Evolutionary conservation across 2,329 filamentous ascomycete species (phyloP), one percentile per base, ranked within the genome.

Genomic region (Proliferodiscus dingleyae): DNA sequence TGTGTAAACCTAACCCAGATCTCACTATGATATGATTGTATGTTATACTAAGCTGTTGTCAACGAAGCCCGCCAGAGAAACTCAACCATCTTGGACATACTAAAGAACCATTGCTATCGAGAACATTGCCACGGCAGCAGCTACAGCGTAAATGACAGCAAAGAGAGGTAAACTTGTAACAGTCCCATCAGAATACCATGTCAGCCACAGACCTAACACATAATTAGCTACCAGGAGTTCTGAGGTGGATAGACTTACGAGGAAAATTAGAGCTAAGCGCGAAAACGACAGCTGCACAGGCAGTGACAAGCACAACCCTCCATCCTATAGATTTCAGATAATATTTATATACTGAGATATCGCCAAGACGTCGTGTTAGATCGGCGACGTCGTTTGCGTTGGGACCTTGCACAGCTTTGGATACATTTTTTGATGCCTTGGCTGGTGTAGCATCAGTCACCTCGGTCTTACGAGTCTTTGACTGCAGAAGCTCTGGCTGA

Each of bases 321-420:
- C 49, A 56, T 1, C 51, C 49, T 5, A 56, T 49, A 15, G 55
- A 49, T 22, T 37, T 23, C 18, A 58, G 36, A 24, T 60, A 55
- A 30, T 56, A 61, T 15, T 41, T 58, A 33, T 61, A 61, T 3
- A 60, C 50, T n/a, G 48, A 40, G 3, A 41, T 4, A 24, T 53
- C 50, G n/a, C 50, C 50, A n/a, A 45, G 45, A 30, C 37, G 37
- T 29, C 51, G 28, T 11, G 37, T 43, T 13, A 53, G 23, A 19
- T 52, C 50, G 7, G 23, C 41, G 26, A 60, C 52, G 8, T 67
- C 59, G 0, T 73, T 77, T 28, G 59, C 49, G 34, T 28, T 24
- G 9, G 22, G 22, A 9, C 37, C 24, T 9, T 16, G 22, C 2
- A 45, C n/a, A 28, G 24, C 29, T 26, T 49, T 47, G 4, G 41